Evolutionary conservation across 768 basidiomycete species (phyloP), one percentile per base, ranked within the genome.

Genomic region (Russula griseocarnosa): DNA sequence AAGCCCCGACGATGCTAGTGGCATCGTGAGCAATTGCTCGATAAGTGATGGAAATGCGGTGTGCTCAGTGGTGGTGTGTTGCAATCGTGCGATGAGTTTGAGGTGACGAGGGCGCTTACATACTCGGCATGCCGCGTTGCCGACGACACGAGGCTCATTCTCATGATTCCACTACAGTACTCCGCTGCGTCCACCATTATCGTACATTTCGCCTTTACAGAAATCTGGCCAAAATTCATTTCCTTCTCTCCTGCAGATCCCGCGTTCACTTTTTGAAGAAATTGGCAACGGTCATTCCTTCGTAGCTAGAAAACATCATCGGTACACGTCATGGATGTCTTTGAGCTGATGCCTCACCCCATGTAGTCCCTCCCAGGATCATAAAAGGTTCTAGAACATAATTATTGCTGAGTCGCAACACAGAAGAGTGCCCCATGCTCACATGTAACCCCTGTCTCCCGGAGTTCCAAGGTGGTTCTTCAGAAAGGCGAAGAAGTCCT

Each of bases 361-460:
- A 82, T 65, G 70, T 78, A 69, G 13, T 71, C 78, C 32, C 77
- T 73, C 13, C 84, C 85, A 34, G 84, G 84, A 67, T 86, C 84
- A 63, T 75, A 70, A 74, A 81, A 85, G 3, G 75, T 71, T 69
- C 79, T 80, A 59, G 13, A 32, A 30, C 38, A 52, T 5, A 32
- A 32, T 20, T 7, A 22, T 22, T 22, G 24, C 32, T 20, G 44
- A n/a, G 46, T 50, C 36, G 53, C 47, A 8, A 32, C 34, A 36
- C 34, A 36, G 34, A 24, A 44, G 46, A 47, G 6, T 13, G 18
- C 14, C 16, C 10, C 20, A 69, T 50, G 58, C 76, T 59, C 22
- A 84, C 84, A 89, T 83, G 69, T 88, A 87, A 55, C 84, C 86
- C 53, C 86, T 79, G 66, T 83, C 74, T 1, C 74, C 78, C 0